These are phyloP conservation scores for Candida ponderosae DNA, from an alignment of 805 yeast species.

Conservation along the genomic window DNA sequence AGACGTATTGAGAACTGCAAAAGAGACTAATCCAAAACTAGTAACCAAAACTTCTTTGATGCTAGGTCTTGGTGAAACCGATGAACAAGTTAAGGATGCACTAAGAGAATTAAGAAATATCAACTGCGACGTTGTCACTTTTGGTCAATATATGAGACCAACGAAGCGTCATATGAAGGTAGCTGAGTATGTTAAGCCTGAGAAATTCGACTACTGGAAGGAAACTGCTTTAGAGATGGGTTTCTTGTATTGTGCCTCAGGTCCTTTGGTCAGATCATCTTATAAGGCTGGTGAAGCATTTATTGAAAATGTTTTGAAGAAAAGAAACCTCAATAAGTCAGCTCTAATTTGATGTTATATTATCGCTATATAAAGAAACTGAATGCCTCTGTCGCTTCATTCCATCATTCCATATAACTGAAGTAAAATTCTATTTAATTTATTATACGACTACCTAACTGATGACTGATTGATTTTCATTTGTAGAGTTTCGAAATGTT, in stretches of 20 bases:
- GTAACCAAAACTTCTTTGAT: constrained; percentile 91
- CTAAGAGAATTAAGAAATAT: constrained; percentile 67
- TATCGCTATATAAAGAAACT: too few relatives aligned
- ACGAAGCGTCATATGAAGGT: constrained; percentile 98
- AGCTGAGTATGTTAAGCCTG: constrained; percentile 90
- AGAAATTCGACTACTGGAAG: constrained; percentile 91
- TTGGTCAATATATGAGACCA: constrained; percentile 99
- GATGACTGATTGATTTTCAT: too few relatives aligned
- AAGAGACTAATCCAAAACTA: constrained; percentile 61
- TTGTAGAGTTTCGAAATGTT: too few relatives aligned
- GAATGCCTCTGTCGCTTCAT: too few relatives aligned
- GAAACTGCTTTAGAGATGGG: constrained; percentile 82
- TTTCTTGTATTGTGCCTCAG: constrained; percentile 92
- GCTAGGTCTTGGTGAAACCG: constrained; percentile 96
- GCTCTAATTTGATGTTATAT: background rate
- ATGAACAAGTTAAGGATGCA: constrained; percentile 76
- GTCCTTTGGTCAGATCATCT: constrained; percentile 93
- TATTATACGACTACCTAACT: too few relatives aligned
- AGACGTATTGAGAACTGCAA: constrained; percentile 72
- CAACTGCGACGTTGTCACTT: constrained; percentile 89
- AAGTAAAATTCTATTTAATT: too few relatives aligned
- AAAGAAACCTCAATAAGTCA: constrained; percentile 33
- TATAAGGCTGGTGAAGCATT: constrained; percentile 98
- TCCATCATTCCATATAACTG: too few relatives aligned
- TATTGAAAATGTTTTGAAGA: constrained; percentile 85